Base-by-base conservation (phyloP, 805 yeast genomes). In the Candida namnaoensis region DNA sequence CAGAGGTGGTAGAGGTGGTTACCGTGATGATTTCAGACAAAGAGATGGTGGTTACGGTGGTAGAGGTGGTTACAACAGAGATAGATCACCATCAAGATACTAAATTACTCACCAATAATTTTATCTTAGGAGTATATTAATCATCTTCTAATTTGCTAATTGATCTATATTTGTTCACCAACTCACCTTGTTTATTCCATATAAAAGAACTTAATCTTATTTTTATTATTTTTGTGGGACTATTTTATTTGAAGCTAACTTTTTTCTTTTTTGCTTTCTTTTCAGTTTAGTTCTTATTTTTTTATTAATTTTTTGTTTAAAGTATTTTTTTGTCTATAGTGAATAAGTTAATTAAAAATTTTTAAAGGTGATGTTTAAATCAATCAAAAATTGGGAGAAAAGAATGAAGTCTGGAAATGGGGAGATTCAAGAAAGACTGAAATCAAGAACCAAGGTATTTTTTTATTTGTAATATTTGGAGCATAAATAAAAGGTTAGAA, bases 81-180 rank as follows among this genome's bases (percentile, higher is more conserved):
- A 79, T 61, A 80, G 88, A 75, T 80, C 88, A 46, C 88, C 88
- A 65, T 73, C 82, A 49, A 79, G 87, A 68, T 80, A 78, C 62
- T 77, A 66, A 65, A 37, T 34, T 14, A 7, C 15, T 19, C n/a
- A 14, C 12, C 19, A 19, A 19, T 19, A 19, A 19, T 19, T 19
- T 19, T 19, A 19, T 19, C 19, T 19, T 19, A 3, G 19, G 3
- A 19, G 19, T 19, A 19, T 19, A 3, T 19, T 3, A 19, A 19
- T 19, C 19, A 19, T 19, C 19, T 19, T 19, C 19, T 19, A 19
- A 19, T 19, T 19, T 19, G 19, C 19, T 19, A 19, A 19, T 19
- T 19, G 19, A 19, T 19, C 3, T 19, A 19, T 19, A 19, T 19
- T 19, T 19, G 19, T 19, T 19, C 3, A 19, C 19, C 3, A 19